Conservation (phyloP, 768 basidiomycete species). For the Phanerochaete sordida region DNA sequence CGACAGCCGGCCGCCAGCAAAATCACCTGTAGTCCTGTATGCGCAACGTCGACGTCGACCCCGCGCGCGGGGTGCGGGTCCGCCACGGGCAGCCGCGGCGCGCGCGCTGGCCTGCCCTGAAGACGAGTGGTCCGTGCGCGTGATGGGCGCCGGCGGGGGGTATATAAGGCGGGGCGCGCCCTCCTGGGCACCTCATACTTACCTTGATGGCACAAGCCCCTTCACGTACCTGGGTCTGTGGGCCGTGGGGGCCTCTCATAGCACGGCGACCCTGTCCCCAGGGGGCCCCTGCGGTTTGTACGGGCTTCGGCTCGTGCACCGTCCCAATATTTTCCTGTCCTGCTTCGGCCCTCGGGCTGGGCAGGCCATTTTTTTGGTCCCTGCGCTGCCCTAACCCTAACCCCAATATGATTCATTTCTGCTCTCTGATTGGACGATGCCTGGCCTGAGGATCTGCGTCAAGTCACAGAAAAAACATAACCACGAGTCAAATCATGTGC, state of each 20-base stretch:
- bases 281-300: slow-evolving; percentile 43
- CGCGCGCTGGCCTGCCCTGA: slow-evolving; percentile 20
- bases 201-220: slow-evolving; percentile 33
- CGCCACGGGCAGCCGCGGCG: too few species aligned
- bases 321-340: slow-evolving; percentile 45
- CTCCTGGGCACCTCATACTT: slow-evolving; percentile 27
- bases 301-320: slow-evolving; percentile 43
- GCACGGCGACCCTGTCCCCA: slow-evolving; percentile 57
- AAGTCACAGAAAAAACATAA: too few species aligned
- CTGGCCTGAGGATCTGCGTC: too few species aligned
- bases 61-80: slow-evolving; percentile 5
- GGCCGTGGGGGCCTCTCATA: slow-evolving; percentile 38
- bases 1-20: too few species aligned
- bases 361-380: slow-evolving; percentile 36
- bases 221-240: slow-evolving; percentile 34
- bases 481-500: too few species aligned
- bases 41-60: slow-evolving; percentile 2
- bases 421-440: too few species aligned
- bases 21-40: too few species aligned
- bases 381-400: slow-evolving; percentile 26
- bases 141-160: not conserved
- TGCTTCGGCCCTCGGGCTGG: slow-evolving; percentile 50
- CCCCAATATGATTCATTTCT: too few species aligned
- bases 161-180: slow-evolving; percentile 18
- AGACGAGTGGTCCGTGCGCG: slow-evolving; percentile 25